phyloP scores from a whole-genome alignment of 306 rosid genomes.

The Vigna trinervia region DNA sequence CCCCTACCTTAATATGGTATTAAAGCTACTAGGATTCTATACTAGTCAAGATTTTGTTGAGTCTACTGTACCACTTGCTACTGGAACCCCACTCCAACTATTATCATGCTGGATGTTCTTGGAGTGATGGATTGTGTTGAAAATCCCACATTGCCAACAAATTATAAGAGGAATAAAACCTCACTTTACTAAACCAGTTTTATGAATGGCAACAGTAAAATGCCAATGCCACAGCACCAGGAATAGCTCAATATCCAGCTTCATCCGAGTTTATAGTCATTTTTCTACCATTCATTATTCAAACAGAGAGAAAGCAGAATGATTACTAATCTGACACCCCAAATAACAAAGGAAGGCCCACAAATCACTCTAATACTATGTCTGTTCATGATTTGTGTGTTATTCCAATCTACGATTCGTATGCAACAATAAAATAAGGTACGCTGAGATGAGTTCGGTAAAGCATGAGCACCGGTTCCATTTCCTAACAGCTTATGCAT shows the following conservation, averaged over 20 bases:
- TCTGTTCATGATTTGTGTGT: neutral
- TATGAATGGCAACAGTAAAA: neutral
- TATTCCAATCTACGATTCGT: neutral
- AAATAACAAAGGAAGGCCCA: neutral
- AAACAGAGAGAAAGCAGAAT: slow-evolving; percentile 13
- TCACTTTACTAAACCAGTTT: too few relatives aligned
- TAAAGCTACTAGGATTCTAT: too few relatives aligned
- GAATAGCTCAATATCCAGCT: slow-evolving; percentile 2
- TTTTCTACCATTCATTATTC: slow-evolving; percentile 11
- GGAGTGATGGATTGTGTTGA: too few relatives aligned
- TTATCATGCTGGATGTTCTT: too few relatives aligned
- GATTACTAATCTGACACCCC: neutral
- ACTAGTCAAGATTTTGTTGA: too few relatives aligned
- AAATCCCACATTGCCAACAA: too few relatives aligned
- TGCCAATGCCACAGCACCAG: neutral
- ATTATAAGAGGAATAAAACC: too few relatives aligned
- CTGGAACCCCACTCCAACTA: too few relatives aligned
- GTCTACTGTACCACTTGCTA: too few relatives aligned
- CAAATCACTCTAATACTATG: slow-evolving; percentile 23
- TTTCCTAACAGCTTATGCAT: neutral
- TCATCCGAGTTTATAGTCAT: slow-evolving; percentile 14
- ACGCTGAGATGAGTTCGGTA: neutral
- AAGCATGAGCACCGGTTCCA: neutral
- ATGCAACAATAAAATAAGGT: neutral
- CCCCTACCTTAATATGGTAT: too few relatives aligned